Base-by-base conservation (phyloP, 768 basidiomycete genomes). In the Rhizopogon vesiculosus region DNA sequence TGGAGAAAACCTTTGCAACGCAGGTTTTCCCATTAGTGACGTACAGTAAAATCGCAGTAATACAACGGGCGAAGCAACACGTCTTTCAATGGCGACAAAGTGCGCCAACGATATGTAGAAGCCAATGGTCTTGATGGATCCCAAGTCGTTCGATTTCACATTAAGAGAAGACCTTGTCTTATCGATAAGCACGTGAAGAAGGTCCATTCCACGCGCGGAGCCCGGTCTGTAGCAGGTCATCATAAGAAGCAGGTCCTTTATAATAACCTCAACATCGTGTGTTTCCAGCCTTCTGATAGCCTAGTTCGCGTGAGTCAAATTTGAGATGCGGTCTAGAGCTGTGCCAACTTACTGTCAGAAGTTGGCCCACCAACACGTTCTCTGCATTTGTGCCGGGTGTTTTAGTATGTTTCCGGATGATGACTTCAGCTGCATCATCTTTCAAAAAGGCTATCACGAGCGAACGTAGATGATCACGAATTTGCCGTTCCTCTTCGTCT, bases 371-470 rank as follows among this genome's bases (percentile, higher is more conserved):
- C 1, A 86, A 69, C 10, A 76, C 64, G 2, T 73, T 70, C 62
- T 86, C 84, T 1, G 77, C 75, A 16, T 72, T 70, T 53, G 73
- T 78, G 18, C 72, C 76, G 25, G 66, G 63, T 28, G 74, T 72
- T 31, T 69, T 66, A 7, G 77, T 75, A 64, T 80, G 70, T 38
- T 74, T 73, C 55, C 76, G 69, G 18, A 77, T 69, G 49, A 84
- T 76, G 7, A 73, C 70, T 19, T 64, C 64, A 59, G 74, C 78
- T 15, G 81, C 82, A 55, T 83, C 79, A 35, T 70, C 76, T 16
- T 76, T 73, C 54, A 89, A 68, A 68, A 87, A 89, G 5, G 74
- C 72, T 51, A 87, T 61, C 18, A 89, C 87, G 22, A 87, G 74
- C 1, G 74, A 72, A 55, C 84, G 77, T 19, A 88, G 68, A 33